These are phyloP conservation scores for Pythium grandisporangium DNA, from an alignment of 352 stramenopile genomes.

Conservation along the genomic window DNA sequence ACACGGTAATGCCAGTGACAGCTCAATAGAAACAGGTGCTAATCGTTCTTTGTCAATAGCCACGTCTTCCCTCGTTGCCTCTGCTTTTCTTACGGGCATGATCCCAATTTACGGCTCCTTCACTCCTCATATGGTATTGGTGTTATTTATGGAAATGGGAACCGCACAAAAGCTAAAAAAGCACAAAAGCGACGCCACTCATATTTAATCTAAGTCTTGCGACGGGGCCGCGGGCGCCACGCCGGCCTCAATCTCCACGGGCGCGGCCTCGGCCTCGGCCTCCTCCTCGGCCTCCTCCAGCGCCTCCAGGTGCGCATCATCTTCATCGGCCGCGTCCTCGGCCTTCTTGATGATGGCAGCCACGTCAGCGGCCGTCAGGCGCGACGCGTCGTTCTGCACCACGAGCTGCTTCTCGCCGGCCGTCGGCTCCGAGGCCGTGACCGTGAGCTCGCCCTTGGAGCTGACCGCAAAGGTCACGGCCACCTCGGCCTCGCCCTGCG, in stretches of 20 bases:
- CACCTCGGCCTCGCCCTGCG: slow-evolving; percentile 89
- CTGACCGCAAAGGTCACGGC: slow-evolving; percentile 91
- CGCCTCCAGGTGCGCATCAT: slow-evolving; percentile 64
- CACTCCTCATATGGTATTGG: too few species aligned
- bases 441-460: slow-evolving; percentile 91
- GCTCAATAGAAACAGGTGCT: too few species aligned
- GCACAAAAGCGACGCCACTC: slow-evolving; percentile 2
- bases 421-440: slow-evolving; percentile 82
- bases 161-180: too few species aligned
- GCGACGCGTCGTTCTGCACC: slow-evolving; percentile 64
- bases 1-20: too few species aligned
- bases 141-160: too few species aligned
- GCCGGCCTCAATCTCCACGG: too few species aligned
- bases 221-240: slow-evolving; percentile 29
- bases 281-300: slow-evolving; percentile 62
- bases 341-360: slow-evolving; percentile 76
- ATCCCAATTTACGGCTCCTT: too few species aligned
- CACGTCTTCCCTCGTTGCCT: too few species aligned
- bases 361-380: slow-evolving; percentile 55
- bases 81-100: too few species aligned
- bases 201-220: slow-evolving; percentile 82
- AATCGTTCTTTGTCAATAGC: too few species aligned
- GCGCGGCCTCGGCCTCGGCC: slow-evolving; percentile 23
- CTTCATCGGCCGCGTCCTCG: slow-evolving; percentile 76
- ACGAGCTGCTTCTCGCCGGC: slow-evolving; percentile 68